These are phyloP conservation scores for Nicotiana tabacum DNA, from an alignment of 257 asterid genomes.

Conservation along the genomic window DNA sequence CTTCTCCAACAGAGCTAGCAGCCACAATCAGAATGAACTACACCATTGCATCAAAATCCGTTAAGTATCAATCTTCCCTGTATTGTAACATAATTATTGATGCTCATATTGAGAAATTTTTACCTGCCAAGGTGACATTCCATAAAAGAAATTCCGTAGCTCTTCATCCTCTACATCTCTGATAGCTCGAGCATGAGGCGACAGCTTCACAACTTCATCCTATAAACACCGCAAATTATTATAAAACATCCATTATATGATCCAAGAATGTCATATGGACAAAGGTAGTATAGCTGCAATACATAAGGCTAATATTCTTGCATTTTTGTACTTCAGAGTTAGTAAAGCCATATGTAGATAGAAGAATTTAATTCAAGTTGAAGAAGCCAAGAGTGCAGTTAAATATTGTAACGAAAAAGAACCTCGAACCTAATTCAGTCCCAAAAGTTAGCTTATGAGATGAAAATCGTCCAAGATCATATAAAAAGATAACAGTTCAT, in stretches of 20 bases:
- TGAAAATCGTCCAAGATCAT: too few species aligned
- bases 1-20: conserved; percentile 98
- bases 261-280: neutral
- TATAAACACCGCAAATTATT: conserved; percentile 14
- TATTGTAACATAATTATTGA: neutral
- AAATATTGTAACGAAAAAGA: too few species aligned
- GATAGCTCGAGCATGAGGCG: conserved; percentile 98
- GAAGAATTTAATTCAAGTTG: neutral
- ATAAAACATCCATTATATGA: neutral
- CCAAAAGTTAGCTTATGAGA: too few species aligned
- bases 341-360: neutral
- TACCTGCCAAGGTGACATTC: conserved; percentile 99
- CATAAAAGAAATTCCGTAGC: conserved; percentile 73
- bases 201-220: conserved; percentile 94
- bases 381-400: neutral
- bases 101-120: neutral
- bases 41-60: neutral
- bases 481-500: too few species aligned
- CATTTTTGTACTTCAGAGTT: neutral
- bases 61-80: neutral
- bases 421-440: too few species aligned
- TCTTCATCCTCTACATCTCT: conserved; percentile 97
- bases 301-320: neutral
- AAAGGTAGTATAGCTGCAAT: neutral
- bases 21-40: conserved; percentile 92